Evolutionary conservation across 2,329 filamentous ascomycete genomes (phyloP), one percentile per base, ranked within the genome.

Genomic region (Ciborinia camelliae): DNA sequence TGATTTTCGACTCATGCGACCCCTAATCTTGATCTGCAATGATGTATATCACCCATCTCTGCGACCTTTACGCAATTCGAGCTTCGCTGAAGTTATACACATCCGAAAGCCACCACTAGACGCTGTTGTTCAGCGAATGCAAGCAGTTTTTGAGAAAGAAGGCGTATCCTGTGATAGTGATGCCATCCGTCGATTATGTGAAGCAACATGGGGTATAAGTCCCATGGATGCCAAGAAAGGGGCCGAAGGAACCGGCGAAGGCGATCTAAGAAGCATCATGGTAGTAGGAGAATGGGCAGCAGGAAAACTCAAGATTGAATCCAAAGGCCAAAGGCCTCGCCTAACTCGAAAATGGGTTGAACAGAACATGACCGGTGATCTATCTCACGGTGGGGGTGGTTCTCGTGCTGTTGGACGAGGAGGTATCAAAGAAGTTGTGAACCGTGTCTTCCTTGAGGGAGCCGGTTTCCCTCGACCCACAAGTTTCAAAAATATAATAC

Each of bases 11-110:
- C 84, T 97, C 67, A 85, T 96, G 78, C 84, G 95, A 53, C 95
- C 95, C 0, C 81, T 99, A 37, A 92, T 99, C 59, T 81, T 99
- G 55, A 95, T 99, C 71, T 99, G 95, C 80, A 99, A 99, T 72
- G 96, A 99, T 75, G 87, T 98, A 0, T 99, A 99, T 73, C 92
- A 97, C 71, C 88, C 94, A 4, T 91, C 93, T 26, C 82, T 99
- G 48, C 86, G 92, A 35, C 92, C 91, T 0, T 81, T 99, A 9
- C 87, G 95, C n/a, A 90, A 94, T 68, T 93, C 92, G 0, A 86
- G 82, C 7, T 79, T 95, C 58, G 95, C 94, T 0, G 95, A 99
- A 75, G 87, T 98, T 47, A 88, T 99, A 28, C 92, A 96, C 73
- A 89, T 97, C 41, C 91, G 94, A 55, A 95, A 95, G 71, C 92